Evolutionary conservation across 2,329 filamentous ascomycete genomes (phyloP).

Genomic region (Onygenales sp.): DNA sequence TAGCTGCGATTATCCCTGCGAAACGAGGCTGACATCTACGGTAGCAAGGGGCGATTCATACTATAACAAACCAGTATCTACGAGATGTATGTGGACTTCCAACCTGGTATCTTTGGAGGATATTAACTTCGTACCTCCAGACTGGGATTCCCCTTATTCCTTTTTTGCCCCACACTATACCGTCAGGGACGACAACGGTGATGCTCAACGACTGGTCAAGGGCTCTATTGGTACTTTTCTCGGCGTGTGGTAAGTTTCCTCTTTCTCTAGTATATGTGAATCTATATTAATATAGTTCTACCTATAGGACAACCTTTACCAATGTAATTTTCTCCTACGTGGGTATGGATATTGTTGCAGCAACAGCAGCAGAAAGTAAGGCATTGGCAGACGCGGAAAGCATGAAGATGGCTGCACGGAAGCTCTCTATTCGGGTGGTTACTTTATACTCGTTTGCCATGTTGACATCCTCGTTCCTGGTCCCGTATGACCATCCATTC

Average conservation of each 20-base stretch:
- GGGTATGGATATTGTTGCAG: slow-evolving; percentile 35
- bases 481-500: slow-evolving; percentile 33
- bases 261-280: neutral
- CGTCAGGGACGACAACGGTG: slow-evolving; percentile 22
- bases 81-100: slow-evolving; percentile 22
- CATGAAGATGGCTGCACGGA: slow-evolving; percentile 37
- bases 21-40: slow-evolving; percentile 15
- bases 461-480: slow-evolving; percentile 34
- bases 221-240: slow-evolving; percentile 29
- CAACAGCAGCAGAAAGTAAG: slow-evolving; percentile 36
- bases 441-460: slow-evolving; percentile 34
- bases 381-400: slow-evolving; percentile 32
- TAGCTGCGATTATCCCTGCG: neutral
- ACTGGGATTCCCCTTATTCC: slow-evolving; percentile 27
- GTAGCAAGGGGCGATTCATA: slow-evolving; percentile 29
- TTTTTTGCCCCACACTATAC: slow-evolving; percentile 28
- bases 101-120: neutral
- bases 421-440: slow-evolving; percentile 35
- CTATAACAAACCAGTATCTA: slow-evolving; percentile 25
- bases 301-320: slow-evolving; percentile 33
- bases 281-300: neutral
- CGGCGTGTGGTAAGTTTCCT: slow-evolving; percentile 26
- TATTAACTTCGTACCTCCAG: slow-evolving; percentile 9
- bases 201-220: slow-evolving; percentile 19
- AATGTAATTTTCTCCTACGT: slow-evolving; percentile 36